Conservation (phyloP, 768 basidiomycete species). For the Melanogaster broomeanus region DNA sequence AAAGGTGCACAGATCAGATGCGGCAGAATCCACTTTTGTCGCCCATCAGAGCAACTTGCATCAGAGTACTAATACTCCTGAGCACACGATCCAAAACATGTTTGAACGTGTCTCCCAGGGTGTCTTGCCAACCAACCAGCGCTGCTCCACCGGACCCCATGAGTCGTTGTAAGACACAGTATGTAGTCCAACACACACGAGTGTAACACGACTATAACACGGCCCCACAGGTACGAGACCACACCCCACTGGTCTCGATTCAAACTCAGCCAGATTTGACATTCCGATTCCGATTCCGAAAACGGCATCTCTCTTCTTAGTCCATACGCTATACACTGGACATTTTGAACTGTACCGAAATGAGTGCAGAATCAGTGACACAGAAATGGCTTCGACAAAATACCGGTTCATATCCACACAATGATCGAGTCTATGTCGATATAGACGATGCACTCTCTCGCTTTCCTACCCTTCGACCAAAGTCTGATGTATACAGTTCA, state of each 20-base stretch:
- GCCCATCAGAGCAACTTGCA: too few relatives aligned
- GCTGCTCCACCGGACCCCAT: slow-evolving; percentile 12
- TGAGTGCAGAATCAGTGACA: slow-evolving; percentile 38
- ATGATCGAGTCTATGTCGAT: slow-evolving; percentile 62
- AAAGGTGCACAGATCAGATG: neutral
- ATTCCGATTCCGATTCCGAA: slow-evolving; percentile 1
- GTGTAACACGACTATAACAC: too few relatives aligned
- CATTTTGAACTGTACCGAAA: slow-evolving; percentile 5
- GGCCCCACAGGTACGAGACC: too few relatives aligned
- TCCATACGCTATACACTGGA: neutral
- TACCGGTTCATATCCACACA: slow-evolving; percentile 53
- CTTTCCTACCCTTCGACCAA: slow-evolving; percentile 64
- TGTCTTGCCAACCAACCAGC: neutral
- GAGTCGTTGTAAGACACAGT: slow-evolving; percentile 4
- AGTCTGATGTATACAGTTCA: slow-evolving; percentile 78
- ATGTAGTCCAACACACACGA: too few relatives aligned
- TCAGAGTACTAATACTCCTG: too few relatives aligned
- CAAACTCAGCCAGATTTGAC: too few relatives aligned
- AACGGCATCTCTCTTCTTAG: neutral
- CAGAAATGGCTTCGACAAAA: slow-evolving; percentile 70
- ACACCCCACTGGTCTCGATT: too few relatives aligned
- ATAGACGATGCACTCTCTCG: slow-evolving; percentile 58
- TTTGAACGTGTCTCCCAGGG: too few relatives aligned
- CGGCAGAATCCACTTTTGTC: neutral
- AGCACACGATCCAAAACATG: too few relatives aligned